phyloP scores from a whole-genome alignment of 2,329 filamentous ascomycete species.

The Curvularia eragrostidis region DNA sequence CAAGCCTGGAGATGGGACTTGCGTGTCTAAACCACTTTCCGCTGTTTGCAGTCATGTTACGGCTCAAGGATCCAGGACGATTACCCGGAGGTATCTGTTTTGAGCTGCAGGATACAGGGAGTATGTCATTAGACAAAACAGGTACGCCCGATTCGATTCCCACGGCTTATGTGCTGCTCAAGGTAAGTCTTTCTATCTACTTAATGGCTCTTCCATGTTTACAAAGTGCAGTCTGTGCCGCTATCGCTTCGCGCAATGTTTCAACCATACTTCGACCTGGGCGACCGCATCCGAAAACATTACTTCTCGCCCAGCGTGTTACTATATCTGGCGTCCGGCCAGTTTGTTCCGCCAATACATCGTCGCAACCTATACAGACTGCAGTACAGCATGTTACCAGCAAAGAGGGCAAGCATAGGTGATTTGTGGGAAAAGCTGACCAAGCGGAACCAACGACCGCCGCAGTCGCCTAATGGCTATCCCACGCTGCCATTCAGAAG shows the following conservation, averaged over 20 bases:
- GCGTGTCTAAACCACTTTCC: slow-evolving; percentile 98
- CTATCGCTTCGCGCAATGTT: slow-evolving; percentile 94
- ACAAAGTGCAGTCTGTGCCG: slow-evolving; percentile 68
- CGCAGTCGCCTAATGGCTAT: slow-evolving; percentile 15
- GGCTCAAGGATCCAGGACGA: slow-evolving; percentile 88
- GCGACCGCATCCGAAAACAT: slow-evolving; percentile 89
- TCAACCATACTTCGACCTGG: slow-evolving; percentile 95
- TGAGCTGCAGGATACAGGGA: slow-evolving; percentile 78
- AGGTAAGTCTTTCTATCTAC: slow-evolving; percentile 60
- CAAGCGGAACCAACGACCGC: slow-evolving; percentile 17
- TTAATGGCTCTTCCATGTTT: not conserved
- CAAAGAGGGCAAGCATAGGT: slow-evolving; percentile 75
- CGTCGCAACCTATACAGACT: slow-evolving; percentile 93
- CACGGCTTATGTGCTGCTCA: slow-evolving; percentile 84
- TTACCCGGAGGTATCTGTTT: slow-evolving; percentile 91
- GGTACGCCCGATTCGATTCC: slow-evolving; percentile 55
- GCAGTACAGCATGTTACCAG: slow-evolving; percentile 97
- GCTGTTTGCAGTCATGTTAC: slow-evolving; percentile 93
- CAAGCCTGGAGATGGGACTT: slow-evolving; percentile 85
- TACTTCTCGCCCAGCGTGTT: slow-evolving; percentile 90
- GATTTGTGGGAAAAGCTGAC: slow-evolving; percentile 81
- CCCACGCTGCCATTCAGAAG: slow-evolving; percentile 7
- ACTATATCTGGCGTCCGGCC: slow-evolving; percentile 84
- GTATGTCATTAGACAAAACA: slow-evolving; percentile 45
- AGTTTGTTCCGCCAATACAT: slow-evolving; percentile 93